These are phyloP conservation scores for Tetraselmis striata DNA, from an alignment of 139 green algal species.

Conservation along the genomic window DNA sequence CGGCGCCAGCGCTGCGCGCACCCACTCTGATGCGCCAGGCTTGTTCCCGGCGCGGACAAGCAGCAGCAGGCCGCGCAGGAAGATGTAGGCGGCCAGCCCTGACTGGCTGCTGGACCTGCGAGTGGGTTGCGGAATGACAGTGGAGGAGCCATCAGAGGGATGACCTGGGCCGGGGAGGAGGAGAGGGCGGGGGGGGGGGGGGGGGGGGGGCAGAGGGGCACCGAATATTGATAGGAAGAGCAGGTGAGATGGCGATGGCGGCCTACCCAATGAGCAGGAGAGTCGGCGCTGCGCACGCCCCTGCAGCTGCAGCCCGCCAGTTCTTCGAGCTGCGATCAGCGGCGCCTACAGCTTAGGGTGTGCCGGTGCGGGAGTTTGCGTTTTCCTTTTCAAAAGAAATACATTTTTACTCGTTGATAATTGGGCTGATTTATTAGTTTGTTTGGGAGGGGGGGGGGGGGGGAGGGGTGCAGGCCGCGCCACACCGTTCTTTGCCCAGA, in stretches of 20 bases:
- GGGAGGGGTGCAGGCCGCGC: background rate
- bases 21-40: constrained; percentile 11
- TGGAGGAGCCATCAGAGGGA: no score
- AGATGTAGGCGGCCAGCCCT: constrained; percentile 77
- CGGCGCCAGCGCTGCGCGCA: background rate
- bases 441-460: background rate
- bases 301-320: no score
- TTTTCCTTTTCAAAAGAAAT: no score
- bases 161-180: background rate
- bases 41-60: constrained; percentile 82
- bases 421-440: no score
- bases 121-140: no score
- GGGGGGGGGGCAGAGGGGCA: background rate
- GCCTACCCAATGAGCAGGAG: background rate
- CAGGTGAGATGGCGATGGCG: background rate
- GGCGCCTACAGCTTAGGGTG: background rate
- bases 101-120: background rate
- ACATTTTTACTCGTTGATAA: no score
- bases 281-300: background rate
- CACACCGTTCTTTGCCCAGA: constrained; percentile 54
- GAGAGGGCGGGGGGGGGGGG: background rate
- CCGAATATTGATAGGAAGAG: background rate
- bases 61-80: constrained; percentile 78
- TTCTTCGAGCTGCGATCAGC: background rate
- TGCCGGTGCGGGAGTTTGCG: no score